phyloP scores from a whole-genome alignment of 176 grass and related monocot genomes.

The Hsuehochloa calcarea region DNA sequence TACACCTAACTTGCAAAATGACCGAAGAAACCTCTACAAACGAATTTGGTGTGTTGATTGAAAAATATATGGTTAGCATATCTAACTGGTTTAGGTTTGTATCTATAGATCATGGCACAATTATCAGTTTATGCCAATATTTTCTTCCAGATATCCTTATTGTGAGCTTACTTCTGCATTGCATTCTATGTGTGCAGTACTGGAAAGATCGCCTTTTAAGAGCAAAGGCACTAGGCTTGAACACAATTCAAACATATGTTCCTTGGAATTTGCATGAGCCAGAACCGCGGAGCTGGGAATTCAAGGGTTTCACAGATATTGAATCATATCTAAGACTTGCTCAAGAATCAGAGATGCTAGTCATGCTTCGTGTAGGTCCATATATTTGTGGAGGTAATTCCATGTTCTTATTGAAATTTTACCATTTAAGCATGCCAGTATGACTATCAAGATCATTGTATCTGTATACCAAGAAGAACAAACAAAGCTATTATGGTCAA shows the following conservation, averaged over 20 bases:
- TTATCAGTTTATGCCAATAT: background rate
- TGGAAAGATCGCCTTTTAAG: conserved; percentile 90
- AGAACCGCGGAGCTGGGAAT: conserved; percentile 57
- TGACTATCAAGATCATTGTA: background rate
- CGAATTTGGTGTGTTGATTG: background rate
- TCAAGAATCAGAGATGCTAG: conserved; percentile 73
- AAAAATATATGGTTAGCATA: background rate
- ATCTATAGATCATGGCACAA: background rate
- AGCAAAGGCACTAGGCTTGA: conserved; percentile 86
- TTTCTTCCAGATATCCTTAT: conserved; percentile 9
- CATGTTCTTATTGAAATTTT: background rate
- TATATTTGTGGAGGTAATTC: conserved; percentile 91
- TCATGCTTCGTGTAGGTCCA: conserved; percentile 89
- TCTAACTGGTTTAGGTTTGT: background rate
- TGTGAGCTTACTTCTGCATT: conserved; percentile 17
- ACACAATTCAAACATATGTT: conserved; percentile 92
- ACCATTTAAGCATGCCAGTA: background rate
- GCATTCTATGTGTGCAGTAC: conserved; percentile 51
- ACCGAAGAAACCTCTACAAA: background rate
- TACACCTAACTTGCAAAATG: background rate
- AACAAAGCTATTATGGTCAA: background rate
- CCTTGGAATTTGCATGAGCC: conserved; percentile 96
- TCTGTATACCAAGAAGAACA: background rate
- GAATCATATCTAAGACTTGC: conserved; percentile 82
- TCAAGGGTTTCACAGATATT: conserved; percentile 65